Conservation (phyloP, 768 basidiomycete species). For the Lentinula sp. region DNA sequence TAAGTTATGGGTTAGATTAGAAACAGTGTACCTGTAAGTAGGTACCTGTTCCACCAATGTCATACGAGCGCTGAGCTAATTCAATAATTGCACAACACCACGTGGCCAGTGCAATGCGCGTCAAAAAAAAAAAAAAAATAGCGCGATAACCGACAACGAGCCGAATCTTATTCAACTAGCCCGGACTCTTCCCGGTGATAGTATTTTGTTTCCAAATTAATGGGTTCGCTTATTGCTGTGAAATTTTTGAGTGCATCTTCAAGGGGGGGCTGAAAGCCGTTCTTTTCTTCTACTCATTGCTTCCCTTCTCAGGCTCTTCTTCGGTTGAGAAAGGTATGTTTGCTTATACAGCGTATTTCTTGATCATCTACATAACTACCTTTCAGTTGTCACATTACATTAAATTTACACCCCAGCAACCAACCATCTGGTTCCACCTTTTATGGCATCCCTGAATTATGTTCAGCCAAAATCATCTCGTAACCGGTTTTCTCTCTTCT, state of each 20-base stretch:
- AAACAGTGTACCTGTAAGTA: neutral
- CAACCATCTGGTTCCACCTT: conserved; percentile 3
- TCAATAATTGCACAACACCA: too few species aligned
- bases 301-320: neutral
- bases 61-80: too few species aligned
- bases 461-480: neutral
- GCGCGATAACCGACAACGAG: neutral
- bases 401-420: neutral
- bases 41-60: neutral
- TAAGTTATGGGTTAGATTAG: neutral
- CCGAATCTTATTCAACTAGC: neutral
- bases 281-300: neutral
- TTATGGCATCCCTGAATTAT: conserved; percentile 6
- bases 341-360: neutral
- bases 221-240: neutral
- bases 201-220: neutral
- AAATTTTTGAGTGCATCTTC: neutral
- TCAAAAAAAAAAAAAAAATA: neutral
- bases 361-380: neutral
- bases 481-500: conserved; percentile 16
- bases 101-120: neutral
- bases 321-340: neutral
- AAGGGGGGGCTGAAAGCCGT: neutral
- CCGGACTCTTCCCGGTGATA: neutral
- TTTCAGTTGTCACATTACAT: neutral